phyloP scores from a whole-genome alignment of 1,139 yeast genomes.

The Scheffersomyces stambukii region DNA sequence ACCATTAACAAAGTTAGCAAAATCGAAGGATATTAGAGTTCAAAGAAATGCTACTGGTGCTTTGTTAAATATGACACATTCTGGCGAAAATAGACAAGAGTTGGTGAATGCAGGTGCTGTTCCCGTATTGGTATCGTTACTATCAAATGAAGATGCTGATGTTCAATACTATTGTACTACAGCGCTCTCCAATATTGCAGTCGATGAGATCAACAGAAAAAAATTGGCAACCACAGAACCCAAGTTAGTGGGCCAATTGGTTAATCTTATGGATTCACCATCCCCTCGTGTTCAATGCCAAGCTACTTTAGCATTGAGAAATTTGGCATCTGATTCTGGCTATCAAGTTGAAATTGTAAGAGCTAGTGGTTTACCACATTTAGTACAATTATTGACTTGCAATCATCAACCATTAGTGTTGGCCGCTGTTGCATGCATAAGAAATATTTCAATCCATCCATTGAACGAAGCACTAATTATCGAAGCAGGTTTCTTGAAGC shows the following conservation, averaged over 20 bases:
- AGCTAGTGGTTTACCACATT: conserved; percentile 91
- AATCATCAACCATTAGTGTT: conserved; percentile 88
- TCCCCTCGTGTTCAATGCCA: conserved; percentile 97
- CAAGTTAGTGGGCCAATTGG: conserved; percentile 83
- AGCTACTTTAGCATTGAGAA: conserved; percentile 93
- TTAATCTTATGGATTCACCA: conserved; percentile 85
- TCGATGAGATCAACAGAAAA: conserved; percentile 86
- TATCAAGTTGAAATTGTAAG: conserved; percentile 95
- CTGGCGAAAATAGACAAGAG: conserved; percentile 94
- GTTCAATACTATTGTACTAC: conserved; percentile 98
- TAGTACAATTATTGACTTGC: conserved; percentile 82
- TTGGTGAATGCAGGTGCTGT: conserved; percentile 97
- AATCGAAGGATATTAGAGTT: conserved; percentile 89
- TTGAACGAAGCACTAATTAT: conserved; percentile 91
- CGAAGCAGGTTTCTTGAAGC: conserved; percentile 92
- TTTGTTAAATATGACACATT: conserved; percentile 93
- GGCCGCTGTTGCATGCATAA: conserved; percentile 97
- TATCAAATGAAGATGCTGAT: conserved; percentile 87
- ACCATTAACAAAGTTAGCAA: conserved; percentile 90
- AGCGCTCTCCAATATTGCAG: conserved; percentile 94
- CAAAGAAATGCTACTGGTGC: conserved; percentile 99
- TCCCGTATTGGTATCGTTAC: conserved; percentile 87
- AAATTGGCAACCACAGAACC: conserved; percentile 91
- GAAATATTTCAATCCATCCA: conserved; percentile 96
- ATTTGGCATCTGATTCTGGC: conserved; percentile 88